phyloP scores from a whole-genome alignment of 352 stramenopile species.

The Phytophthora sp. region DNA sequence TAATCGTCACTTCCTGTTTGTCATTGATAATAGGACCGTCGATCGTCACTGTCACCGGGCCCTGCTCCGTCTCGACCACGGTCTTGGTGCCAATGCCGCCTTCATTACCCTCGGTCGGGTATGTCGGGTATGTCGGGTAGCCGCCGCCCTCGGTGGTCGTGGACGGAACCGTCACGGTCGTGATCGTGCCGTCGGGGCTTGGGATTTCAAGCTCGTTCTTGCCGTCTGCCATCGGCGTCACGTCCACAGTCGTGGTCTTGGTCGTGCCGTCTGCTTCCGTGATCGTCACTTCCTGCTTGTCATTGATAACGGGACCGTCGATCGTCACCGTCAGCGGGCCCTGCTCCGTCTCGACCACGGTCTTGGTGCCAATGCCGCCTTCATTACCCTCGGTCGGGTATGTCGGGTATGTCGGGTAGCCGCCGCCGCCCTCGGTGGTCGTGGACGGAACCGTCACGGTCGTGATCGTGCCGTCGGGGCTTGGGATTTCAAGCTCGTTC shows the following conservation, averaged over 20 bases:
- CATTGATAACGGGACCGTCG: not conserved
- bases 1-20: constrained; percentile 15
- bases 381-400: too few species aligned
- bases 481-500: too few species aligned
- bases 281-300: constrained; percentile 17
- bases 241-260: constrained; percentile 9
- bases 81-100: not conserved
- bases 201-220: constrained; percentile 12
- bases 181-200: constrained; percentile 17
- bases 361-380: too few species aligned
- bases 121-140: not conserved
- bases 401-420: too few species aligned
- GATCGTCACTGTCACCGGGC: not conserved
- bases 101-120: not conserved
- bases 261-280: constrained; percentile 4
- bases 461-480: too few species aligned
- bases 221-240: not conserved
- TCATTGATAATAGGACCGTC: not conserved
- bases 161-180: constrained; percentile 4
- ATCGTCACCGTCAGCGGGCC: not conserved
- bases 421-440: too few species aligned
- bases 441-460: too few species aligned
- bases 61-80: not conserved
- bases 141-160: not conserved
- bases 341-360: not conserved